Evolutionary conservation across 2,329 filamentous ascomycete genomes (phyloP), one percentile per base, ranked within the genome.

Genomic region (Aspergillus uvarum): DNA sequence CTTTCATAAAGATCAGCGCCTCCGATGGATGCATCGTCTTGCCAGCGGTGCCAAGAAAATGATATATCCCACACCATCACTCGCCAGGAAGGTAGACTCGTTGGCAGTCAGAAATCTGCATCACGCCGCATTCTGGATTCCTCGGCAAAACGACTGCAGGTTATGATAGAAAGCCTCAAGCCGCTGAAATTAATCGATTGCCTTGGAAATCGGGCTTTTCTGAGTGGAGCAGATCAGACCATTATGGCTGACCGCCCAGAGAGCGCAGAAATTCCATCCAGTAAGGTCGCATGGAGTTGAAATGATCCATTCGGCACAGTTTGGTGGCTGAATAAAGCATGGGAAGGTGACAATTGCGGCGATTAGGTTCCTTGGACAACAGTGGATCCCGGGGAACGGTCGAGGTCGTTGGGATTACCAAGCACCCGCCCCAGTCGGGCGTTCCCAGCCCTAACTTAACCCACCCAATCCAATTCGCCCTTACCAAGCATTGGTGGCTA

Each of bases 391-490:
- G 24, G 42, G 38, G 53, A 55, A 48, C 53, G 53, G 47, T 55
- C 53, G 42, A 55, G 53, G 32, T 55, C n/a, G 38, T 6, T 26
- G 53, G 38, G 53, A 47, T 55, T 55, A 55, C 53, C 53, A 55
- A 55, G 53, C 53, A n/a, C 16, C 53, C 11, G 42, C n/a, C 5
- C 38, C 53, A 22, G 22, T 47, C 42, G 42, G 42, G 26, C 53
- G 24, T n/a, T 7, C 16, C 11, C 24, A 55, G 24, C 42, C 44
- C 32, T 38, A 35, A 52, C 16, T 26, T 26, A 26, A 29, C 31
- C 29, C 14, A 5, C 22, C 42, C 21, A 42, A 19, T 16, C 32
- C 35, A 35, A 22, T 35, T 16, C 42, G 38, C 10, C 35, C 42
- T 55, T 55, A 55, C 42, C 42, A 55, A 47, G 53, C 42, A 55